phyloP scores from a whole-genome alignment of 2,329 filamentous ascomycete genomes.

The Lomentospora prolificans region DNA sequence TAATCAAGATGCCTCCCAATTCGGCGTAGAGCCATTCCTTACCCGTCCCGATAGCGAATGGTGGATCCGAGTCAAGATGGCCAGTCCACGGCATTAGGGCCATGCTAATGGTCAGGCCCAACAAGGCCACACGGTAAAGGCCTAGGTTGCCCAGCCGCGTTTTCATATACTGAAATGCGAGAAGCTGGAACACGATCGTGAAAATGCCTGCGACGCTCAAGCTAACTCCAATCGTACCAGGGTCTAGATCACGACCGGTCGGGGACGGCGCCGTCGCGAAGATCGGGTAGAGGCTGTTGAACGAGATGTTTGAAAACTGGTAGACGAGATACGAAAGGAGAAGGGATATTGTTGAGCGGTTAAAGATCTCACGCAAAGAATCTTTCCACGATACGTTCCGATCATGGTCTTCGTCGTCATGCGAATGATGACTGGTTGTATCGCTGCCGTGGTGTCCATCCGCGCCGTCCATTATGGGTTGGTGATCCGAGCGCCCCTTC shows the following conservation, averaged over 20 bases:
- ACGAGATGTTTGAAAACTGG: constrained; percentile 87
- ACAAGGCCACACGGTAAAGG: constrained; percentile 69
- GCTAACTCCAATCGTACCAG: constrained; percentile 74
- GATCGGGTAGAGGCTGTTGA: constrained; percentile 90
- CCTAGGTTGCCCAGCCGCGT: constrained; percentile 74
- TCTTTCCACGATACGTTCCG: not conserved
- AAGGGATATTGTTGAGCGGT: constrained; percentile 71
- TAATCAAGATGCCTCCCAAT: constrained; percentile 66
- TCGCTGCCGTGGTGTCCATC: not conserved
- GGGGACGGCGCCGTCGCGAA: constrained; percentile 71
- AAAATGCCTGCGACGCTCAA: constrained; percentile 74
- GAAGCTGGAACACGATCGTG: constrained; percentile 84
- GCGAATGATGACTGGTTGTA: too few species aligned
- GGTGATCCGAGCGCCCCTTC: not conserved
- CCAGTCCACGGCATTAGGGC: constrained; percentile 83
- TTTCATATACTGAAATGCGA: constrained; percentile 71
- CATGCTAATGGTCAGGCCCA: constrained; percentile 75
- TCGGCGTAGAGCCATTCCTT: constrained; percentile 68
- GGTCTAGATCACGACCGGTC: constrained; percentile 64
- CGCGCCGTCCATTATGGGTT: not conserved
- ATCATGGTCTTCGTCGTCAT: not conserved
- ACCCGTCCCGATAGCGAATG: constrained; percentile 49
- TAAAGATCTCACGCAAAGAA: constrained; percentile 52
- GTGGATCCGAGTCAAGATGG: constrained; percentile 52
- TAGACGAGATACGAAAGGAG: constrained; percentile 85